Conservation (phyloP, 345 rosid species). For the Psidium guajava region DNA sequence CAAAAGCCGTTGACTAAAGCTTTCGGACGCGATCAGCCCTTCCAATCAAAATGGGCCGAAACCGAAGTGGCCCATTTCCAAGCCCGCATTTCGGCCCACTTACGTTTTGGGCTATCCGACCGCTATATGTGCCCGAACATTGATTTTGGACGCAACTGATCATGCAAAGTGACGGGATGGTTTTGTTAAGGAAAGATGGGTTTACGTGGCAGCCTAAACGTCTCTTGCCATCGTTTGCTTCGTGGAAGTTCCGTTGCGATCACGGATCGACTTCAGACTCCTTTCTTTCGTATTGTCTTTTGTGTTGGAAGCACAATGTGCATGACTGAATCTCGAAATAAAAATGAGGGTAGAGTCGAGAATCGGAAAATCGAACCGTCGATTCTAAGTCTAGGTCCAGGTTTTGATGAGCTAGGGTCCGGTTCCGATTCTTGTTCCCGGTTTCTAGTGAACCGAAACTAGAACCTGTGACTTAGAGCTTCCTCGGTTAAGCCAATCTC, state of each 20-base stretch:
- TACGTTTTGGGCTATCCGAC: background rate
- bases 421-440: too few relatives aligned
- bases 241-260: background rate
- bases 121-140: background rate
- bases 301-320: background rate
- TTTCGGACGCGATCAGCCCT: background rate
- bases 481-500: too few relatives aligned
- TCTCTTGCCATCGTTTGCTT: background rate
- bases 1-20: background rate
- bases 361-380: too few relatives aligned
- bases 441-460: too few relatives aligned
- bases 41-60: background rate
- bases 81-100: background rate
- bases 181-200: background rate
- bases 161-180: background rate
- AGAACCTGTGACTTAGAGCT: too few relatives aligned
- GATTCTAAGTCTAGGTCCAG: too few relatives aligned
- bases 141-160: background rate
- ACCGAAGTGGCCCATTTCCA: background rate
- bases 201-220: background rate
- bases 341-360: too few relatives aligned
- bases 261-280: background rate
- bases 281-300: background rate
- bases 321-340: too few relatives aligned
- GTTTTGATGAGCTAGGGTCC: too few relatives aligned